phyloP scores from a whole-genome alignment of 2,329 filamentous ascomycete genomes.

The Dothiorella sarmentorum region DNA sequence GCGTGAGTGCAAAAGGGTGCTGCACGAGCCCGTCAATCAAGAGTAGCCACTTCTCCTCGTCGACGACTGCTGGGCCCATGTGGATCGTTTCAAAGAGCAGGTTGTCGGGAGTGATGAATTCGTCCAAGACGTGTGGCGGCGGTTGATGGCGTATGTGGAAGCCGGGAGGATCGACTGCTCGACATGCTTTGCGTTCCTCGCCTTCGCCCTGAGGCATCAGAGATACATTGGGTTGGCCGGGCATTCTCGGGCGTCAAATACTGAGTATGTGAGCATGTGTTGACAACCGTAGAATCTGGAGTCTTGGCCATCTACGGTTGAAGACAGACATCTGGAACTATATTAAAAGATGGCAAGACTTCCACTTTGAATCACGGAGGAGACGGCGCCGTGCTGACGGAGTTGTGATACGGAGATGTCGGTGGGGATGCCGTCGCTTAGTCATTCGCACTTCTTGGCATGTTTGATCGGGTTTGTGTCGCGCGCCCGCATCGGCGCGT shows the following conservation, averaged over 20 bases:
- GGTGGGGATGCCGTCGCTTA: too few species aligned
- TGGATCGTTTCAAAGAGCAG: constrained; percentile 38
- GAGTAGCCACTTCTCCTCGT: constrained; percentile 28
- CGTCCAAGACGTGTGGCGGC: constrained; percentile 27
- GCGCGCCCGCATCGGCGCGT: background rate
- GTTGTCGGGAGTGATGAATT: constrained; percentile 27
- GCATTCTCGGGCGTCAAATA: too few species aligned
- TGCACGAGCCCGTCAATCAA: constrained; percentile 33
- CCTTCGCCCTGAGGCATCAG: background rate
- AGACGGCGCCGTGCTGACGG: too few species aligned
- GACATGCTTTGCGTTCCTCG: background rate
- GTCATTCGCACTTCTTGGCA: too few species aligned
- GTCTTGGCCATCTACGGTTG: too few species aligned
- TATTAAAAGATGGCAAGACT: too few species aligned
- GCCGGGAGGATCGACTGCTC: constrained; percentile 15
- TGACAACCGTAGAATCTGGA: too few species aligned
- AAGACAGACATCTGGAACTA: too few species aligned
- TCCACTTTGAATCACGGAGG: too few species aligned
- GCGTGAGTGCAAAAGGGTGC: constrained; percentile 27
- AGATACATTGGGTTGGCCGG: too few species aligned
- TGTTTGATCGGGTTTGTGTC: background rate
- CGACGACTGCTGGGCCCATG: constrained; percentile 33
- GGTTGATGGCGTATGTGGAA: constrained; percentile 28
- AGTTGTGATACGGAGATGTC: too few species aligned
- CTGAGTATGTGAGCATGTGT: too few species aligned